phyloP scores from a whole-genome alignment of 2,329 filamentous ascomycete species.

The Diaporthe batatas region DNA sequence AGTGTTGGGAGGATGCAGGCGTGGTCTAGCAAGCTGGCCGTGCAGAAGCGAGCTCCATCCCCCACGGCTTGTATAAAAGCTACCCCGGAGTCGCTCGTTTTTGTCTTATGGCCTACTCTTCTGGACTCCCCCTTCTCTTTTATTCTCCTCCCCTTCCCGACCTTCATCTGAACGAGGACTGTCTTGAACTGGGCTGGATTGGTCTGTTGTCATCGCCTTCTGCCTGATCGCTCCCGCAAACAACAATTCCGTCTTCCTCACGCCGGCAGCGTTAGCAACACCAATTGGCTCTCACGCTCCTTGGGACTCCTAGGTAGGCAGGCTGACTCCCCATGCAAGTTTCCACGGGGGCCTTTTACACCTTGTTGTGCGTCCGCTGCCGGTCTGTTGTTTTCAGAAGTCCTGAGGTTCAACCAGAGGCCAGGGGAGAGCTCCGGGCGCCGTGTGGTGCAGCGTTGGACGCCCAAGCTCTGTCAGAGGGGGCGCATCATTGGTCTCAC shows the following conservation, averaged over 20 bases:
- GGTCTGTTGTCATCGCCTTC: not conserved
- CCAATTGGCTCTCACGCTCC: not conserved
- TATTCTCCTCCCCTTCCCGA: not conserved
- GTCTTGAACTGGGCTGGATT: not conserved
- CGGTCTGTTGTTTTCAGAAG: not conserved
- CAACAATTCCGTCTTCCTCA: not conserved
- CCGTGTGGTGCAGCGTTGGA: not conserved
- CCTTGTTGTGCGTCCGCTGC: not conserved
- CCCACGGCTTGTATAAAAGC: constrained; percentile 25
- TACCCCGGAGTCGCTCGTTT: constrained; percentile 7
- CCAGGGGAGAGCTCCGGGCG: not conserved
- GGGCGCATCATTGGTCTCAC: constrained; percentile 1
- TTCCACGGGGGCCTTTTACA: not conserved
- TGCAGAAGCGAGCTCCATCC: constrained; percentile 26
- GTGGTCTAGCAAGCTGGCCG: constrained; percentile 21
- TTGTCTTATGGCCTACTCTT: not conserved
- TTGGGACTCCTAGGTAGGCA: constrained; percentile 7
- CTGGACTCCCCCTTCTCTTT: not conserved
- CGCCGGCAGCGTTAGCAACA: not conserved
- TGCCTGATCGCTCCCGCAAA: constrained; percentile 5
- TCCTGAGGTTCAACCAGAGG: not conserved
- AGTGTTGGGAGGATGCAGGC: constrained; percentile 10
- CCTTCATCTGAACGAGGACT: not conserved
- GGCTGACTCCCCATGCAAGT: not conserved
- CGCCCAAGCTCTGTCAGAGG: not conserved